Evolutionary conservation across 2,329 filamentous ascomycete genomes (phyloP).

Genomic region (Elsinoe perseae): DNA sequence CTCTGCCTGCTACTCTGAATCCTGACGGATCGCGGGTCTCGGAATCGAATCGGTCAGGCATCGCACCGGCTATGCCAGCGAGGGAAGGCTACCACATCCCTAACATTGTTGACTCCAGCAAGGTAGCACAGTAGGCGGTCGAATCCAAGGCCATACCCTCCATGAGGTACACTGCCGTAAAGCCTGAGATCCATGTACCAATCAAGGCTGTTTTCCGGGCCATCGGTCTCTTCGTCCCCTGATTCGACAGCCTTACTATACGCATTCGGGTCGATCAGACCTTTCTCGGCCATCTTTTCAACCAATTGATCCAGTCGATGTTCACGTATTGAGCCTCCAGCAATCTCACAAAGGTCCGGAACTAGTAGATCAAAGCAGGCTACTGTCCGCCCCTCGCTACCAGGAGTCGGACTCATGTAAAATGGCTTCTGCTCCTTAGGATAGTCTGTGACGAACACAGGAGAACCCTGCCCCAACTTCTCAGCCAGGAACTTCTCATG

Average conservation of each 20-base stretch:
- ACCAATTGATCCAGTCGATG: conserved; percentile 62
- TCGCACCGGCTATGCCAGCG: conserved; percentile 56
- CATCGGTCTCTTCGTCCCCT: neutral
- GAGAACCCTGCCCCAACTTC: conserved; percentile 53
- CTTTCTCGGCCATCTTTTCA: conserved; percentile 61
- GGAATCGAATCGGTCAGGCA: no score
- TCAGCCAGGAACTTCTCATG: conserved; percentile 84
- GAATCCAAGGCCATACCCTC: conserved; percentile 84
- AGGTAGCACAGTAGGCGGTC: conserved; percentile 81
- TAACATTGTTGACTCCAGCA: conserved; percentile 69
- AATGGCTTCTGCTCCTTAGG: conserved; percentile 87
- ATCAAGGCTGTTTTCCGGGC: conserved; percentile 42
- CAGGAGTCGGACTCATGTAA: conserved; percentile 61
- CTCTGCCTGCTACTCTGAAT: no score
- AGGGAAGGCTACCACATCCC: conserved; percentile 81
- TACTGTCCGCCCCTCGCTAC: conserved; percentile 48
- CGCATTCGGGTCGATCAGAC: conserved; percentile 38
- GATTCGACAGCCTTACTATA: conserved; percentile 7
- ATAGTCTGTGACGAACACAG: conserved; percentile 89
- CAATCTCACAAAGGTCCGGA: conserved; percentile 77
- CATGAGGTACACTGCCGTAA: conserved; percentile 87
- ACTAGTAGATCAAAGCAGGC: conserved; percentile 88
- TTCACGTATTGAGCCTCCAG: conserved; percentile 83
- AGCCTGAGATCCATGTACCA: conserved; percentile 87
- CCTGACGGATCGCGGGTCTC: no score